These are phyloP conservation scores for Neurospora sublineolata DNA, from an alignment of 495 filamentous ascomycete genomes.

Conservation along the genomic window DNA sequence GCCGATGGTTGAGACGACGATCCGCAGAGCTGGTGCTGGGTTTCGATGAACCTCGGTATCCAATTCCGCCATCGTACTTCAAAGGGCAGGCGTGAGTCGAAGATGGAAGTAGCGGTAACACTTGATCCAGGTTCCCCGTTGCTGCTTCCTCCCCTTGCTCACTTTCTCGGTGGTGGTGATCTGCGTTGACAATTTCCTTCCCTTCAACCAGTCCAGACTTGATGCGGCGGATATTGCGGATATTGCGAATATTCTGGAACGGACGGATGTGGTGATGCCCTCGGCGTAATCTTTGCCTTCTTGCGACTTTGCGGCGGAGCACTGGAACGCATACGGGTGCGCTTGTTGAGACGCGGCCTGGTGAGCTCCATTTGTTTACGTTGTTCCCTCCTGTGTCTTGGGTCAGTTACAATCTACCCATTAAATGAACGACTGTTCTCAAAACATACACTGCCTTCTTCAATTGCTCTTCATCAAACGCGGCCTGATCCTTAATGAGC, in stretches of 20 bases:
- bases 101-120: neutral
- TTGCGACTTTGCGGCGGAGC: neutral
- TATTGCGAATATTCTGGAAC: neutral
- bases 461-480: neutral
- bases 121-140: neutral
- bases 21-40: neutral
- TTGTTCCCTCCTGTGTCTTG: neutral
- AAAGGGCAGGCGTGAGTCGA: neutral
- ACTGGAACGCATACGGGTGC: neutral
- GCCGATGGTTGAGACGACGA: neutral
- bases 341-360: conserved; percentile 1
- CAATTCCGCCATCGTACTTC: neutral
- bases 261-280: neutral
- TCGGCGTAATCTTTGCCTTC: neutral
- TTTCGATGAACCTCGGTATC: neutral
- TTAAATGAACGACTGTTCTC: neutral
- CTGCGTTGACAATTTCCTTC: neutral
- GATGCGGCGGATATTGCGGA: neutral
- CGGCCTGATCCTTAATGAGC: neutral
- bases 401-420: neutral
- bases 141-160: neutral
- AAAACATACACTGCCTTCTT: neutral
- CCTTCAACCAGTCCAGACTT: neutral
- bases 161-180: neutral
- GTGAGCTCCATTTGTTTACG: neutral